Evolutionary conservation across 176 grass and related monocot species (phyloP).

Genomic region (Zoysia japonica): DNA sequence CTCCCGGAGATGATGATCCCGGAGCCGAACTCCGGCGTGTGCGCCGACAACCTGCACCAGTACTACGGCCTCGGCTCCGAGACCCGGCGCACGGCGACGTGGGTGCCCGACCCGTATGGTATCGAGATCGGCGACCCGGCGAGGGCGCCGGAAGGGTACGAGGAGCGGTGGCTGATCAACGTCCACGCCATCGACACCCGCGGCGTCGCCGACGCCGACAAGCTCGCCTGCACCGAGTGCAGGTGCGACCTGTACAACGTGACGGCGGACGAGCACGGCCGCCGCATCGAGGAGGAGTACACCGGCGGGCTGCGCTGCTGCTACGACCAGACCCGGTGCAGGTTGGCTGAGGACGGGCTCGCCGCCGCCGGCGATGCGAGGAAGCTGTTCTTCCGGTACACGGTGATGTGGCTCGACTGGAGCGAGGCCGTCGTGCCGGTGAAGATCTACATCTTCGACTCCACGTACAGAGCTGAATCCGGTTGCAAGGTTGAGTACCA

Average conservation of each 20-base stretch:
- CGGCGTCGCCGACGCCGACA: slow-evolving; percentile 60
- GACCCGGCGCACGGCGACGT: slow-evolving; percentile 75
- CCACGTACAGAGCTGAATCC: slow-evolving; percentile 31
- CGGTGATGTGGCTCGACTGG: slow-evolving; percentile 69
- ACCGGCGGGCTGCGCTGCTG: slow-evolving; percentile 69
- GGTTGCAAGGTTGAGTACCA: slow-evolving; percentile 83
- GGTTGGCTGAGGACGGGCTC: slow-evolving; percentile 29
- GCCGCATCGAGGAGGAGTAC: slow-evolving; percentile 37
- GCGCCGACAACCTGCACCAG: slow-evolving; percentile 44
- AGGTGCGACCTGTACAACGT: slow-evolving; percentile 74
- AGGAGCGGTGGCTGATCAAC: slow-evolving; percentile 68
- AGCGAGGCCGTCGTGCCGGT: slow-evolving; percentile 55
- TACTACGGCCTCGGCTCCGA: slow-evolving; percentile 89
- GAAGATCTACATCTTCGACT: slow-evolving; percentile 81
- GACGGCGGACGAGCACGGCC: slow-evolving; percentile 58
- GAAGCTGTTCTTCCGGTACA: slow-evolving; percentile 75
- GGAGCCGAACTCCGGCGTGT: slow-evolving; percentile 65
- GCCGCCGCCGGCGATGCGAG: slow-evolving; percentile 4
- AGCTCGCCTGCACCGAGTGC: slow-evolving; percentile 69
- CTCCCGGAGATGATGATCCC: slow-evolving; percentile 20
- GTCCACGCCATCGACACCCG: slow-evolving; percentile 80
- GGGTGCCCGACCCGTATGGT: slow-evolving; percentile 88
- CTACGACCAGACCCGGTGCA: slow-evolving; percentile 73
- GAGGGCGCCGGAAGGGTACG: slow-evolving; percentile 49
- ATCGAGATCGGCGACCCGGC: slow-evolving; percentile 55